Conservation (phyloP, 768 basidiomycete species). For the Chlorophyllum brunneum region DNA sequence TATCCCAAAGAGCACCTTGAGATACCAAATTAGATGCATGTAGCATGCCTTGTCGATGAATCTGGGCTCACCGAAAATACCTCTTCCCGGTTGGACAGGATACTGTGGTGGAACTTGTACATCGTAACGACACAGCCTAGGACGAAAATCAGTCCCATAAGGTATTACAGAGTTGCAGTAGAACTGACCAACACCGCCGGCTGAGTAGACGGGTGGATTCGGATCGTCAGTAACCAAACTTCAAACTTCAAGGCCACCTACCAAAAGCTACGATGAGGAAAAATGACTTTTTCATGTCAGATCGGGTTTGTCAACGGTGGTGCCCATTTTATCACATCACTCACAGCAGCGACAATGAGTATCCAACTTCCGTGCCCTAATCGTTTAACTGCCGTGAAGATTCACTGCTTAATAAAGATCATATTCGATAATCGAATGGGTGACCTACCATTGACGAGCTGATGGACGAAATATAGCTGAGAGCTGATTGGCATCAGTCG, state of each 20-base stretch:
- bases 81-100: constrained; percentile 25
- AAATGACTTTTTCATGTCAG: constrained; percentile 15
- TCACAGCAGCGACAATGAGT: constrained; percentile 25
- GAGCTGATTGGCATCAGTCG: constrained; percentile 25
- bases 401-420: neutral
- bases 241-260: constrained; percentile 7
- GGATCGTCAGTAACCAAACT: neutral
- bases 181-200: constrained; percentile 25
- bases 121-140: constrained; percentile 31
- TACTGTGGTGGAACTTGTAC: constrained; percentile 28
- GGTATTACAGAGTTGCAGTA: neutral
- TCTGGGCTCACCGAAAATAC: constrained; percentile 27
- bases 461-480: constrained; percentile 40
- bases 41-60: too few relatives aligned
- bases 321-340: neutral
- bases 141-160: neutral
- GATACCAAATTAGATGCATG: neutral
- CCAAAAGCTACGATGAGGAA: constrained; percentile 28
- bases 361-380: constrained; percentile 23
- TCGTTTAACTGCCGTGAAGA: constrained; percentile 21
- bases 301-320: neutral
- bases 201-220: constrained; percentile 12
- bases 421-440: neutral
- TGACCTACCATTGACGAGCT: constrained; percentile 31
- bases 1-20: constrained; percentile 38